These are phyloP conservation scores for Aspergillus oerlinghausenensis DNA, from an alignment of 2,329 filamentous ascomycete genomes.

Conservation along the genomic window DNA sequence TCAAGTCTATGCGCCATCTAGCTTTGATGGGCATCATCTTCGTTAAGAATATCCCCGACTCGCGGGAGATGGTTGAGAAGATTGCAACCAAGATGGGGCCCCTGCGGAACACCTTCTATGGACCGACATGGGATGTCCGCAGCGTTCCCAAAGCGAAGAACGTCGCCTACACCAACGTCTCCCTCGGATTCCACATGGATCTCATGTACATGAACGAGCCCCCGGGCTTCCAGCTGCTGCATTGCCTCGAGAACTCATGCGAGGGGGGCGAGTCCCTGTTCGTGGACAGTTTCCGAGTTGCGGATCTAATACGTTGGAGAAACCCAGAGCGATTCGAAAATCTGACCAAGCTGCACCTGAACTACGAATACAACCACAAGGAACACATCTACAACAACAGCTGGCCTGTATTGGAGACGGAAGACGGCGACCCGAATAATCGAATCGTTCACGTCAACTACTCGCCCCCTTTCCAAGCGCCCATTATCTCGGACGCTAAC, in stretches of 20 bases:
- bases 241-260: conserved; percentile 78
- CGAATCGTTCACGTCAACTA: conserved; percentile 54
- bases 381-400: conserved; percentile 58
- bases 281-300: conserved; percentile 66
- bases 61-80: conserved; percentile 59
- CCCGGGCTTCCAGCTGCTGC: conserved; percentile 79
- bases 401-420: conserved; percentile 52
- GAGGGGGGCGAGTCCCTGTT: conserved; percentile 83
- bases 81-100: conserved; percentile 71
- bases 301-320: conserved; percentile 21
- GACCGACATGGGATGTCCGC: conserved; percentile 82
- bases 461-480: conserved; percentile 75
- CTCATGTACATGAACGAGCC: conserved; percentile 78
- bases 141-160: conserved; percentile 81
- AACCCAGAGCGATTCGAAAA: conserved; percentile 15
- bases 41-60: conserved; percentile 66
- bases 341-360: conserved; percentile 46
- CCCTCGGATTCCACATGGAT: conserved; percentile 88
- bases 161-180: conserved; percentile 79
- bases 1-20: conserved; percentile 59
- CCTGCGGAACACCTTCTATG: conserved; percentile 85
- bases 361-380: conserved; percentile 65
- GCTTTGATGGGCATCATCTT: conserved; percentile 69
- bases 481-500: conserved; percentile 29
- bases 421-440: conserved; percentile 6